Evolutionary conservation across 768 basidiomycete genomes (phyloP).

Genomic region (Antrodiella citrinella): DNA sequence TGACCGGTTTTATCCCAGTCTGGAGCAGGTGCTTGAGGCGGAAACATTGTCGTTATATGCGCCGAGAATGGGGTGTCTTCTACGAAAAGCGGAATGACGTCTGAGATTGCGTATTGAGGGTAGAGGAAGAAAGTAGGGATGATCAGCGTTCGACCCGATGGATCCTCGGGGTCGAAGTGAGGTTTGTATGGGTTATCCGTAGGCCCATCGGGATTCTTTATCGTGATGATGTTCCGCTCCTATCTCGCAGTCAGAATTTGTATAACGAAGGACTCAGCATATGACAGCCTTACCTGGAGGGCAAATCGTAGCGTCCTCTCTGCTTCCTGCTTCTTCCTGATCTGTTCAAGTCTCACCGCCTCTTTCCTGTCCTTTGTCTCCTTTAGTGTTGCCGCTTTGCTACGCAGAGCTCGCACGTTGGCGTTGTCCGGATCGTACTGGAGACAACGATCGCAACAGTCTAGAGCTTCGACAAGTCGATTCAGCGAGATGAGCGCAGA

Average conservation of each 20-base stretch:
- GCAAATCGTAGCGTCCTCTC: slow-evolving; percentile 48
- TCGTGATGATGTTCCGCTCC: slow-evolving; percentile 64
- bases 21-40: slow-evolving; percentile 53
- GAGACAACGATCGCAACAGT: slow-evolving; percentile 70
- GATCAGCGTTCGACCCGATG: slow-evolving; percentile 51
- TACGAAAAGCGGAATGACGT: slow-evolving; percentile 78
- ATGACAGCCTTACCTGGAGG: slow-evolving; percentile 44
- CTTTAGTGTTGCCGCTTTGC: slow-evolving; percentile 38
- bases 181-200: slow-evolving; percentile 52
- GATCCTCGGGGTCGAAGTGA: slow-evolving; percentile 59
- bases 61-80: slow-evolving; percentile 79
- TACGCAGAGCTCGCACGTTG: slow-evolving; percentile 40
- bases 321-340: slow-evolving; percentile 42
- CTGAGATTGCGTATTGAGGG: slow-evolving; percentile 83
- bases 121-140: slow-evolving; percentile 92
- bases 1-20: slow-evolving; percentile 70
- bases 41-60: slow-evolving; percentile 79
- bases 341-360: slow-evolving; percentile 39
- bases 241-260: slow-evolving; percentile 23
- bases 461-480: slow-evolving; percentile 71
- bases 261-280: neutral
- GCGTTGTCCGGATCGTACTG: slow-evolving; percentile 49
- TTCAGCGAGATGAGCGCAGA: slow-evolving; percentile 69
- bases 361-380: slow-evolving; percentile 44
- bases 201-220: slow-evolving; percentile 42